phyloP scores from a whole-genome alignment of 2,329 filamentous ascomycete species.

The Didymella arachidicola region DNA sequence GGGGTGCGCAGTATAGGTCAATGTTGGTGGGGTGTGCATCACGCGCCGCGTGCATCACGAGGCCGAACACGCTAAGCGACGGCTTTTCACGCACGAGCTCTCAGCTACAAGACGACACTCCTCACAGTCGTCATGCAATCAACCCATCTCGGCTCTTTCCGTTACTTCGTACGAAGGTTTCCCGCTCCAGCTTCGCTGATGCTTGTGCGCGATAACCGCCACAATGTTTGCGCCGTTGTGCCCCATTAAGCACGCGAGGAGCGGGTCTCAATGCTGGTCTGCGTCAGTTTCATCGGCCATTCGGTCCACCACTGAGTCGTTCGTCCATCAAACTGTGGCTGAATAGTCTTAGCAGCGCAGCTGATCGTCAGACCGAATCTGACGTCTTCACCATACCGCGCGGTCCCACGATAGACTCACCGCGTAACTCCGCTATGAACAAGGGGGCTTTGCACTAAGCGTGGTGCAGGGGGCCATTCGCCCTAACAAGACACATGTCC shows the following conservation, averaged over 20 bases:
- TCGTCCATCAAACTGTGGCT: conserved; percentile 42
- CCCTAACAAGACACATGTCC: conserved; percentile 23
- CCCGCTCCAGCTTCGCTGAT: conserved; percentile 6
- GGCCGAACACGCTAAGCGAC: too few species aligned
- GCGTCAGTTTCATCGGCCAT: conserved; percentile 34
- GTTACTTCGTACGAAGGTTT: conserved; percentile 10
- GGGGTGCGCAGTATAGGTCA: too few species aligned
- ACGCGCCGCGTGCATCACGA: too few species aligned
- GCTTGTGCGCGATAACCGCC: conserved; percentile 18
- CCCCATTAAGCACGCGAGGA: conserved; percentile 19
- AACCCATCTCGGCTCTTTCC: conserved; percentile 20
- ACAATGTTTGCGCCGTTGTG: conserved; percentile 16
- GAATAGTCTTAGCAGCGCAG: conserved; percentile 20
- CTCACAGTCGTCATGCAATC: conserved; percentile 12
- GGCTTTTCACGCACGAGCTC: conserved; percentile 6
- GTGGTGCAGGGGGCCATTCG: conserved; percentile 10
- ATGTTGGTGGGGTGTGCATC: too few species aligned
- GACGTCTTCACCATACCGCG: conserved; percentile 24
- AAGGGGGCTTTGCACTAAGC: conserved; percentile 20
- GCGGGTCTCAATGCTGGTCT: conserved; percentile 31
- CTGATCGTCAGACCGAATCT: conserved; percentile 40
- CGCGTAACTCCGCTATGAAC: conserved; percentile 26
- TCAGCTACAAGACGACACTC: conserved; percentile 6
- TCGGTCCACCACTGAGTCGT: conserved; percentile 21
- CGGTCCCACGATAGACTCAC: conserved; percentile 28